Evolutionary conservation across 2,329 filamentous ascomycete genomes (phyloP).

Genomic region (Exophiala dermatitidis): DNA sequence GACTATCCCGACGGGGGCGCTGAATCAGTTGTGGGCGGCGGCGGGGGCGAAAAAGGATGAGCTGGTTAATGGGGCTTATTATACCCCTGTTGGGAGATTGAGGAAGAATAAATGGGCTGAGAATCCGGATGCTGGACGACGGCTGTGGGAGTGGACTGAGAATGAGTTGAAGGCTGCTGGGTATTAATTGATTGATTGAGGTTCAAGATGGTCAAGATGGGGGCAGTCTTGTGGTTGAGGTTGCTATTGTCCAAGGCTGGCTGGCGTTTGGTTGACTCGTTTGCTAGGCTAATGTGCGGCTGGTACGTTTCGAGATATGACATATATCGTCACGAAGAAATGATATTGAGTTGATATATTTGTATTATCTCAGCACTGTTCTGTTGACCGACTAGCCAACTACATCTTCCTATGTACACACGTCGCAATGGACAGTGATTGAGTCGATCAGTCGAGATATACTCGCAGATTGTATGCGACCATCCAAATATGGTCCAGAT

Average conservation of each 20-base stretch:
- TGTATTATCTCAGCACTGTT: too few relatives aligned
- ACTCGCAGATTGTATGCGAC: too few relatives aligned
- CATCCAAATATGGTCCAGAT: too few relatives aligned
- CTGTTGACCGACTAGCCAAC: too few relatives aligned
- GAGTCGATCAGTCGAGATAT: too few relatives aligned
- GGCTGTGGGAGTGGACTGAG: slow-evolving; percentile 34
- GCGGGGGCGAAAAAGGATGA: slow-evolving; percentile 32
- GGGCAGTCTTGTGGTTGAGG: not conserved
- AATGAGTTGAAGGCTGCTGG: slow-evolving; percentile 27
- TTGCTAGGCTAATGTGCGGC: too few relatives aligned
- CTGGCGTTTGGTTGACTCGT: not conserved
- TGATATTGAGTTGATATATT: too few relatives aligned
- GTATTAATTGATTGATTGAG: slow-evolving; percentile 7
- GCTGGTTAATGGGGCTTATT: slow-evolving; percentile 40
- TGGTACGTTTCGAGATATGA: too few relatives aligned
- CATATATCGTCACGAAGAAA: too few relatives aligned
- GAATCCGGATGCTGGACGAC: slow-evolving; percentile 27
- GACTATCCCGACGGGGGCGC: slow-evolving; percentile 32
- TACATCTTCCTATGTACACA: too few relatives aligned
- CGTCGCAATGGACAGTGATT: too few relatives aligned
- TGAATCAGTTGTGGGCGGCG: slow-evolving; percentile 38
- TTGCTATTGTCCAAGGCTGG: not conserved
- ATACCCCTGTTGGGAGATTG: slow-evolving; percentile 34
- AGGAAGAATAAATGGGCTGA: slow-evolving; percentile 28
- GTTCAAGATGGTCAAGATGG: not conserved